Base-by-base conservation (phyloP, 2,329 filamentous ascomycete species). In the Sphaerulina musiva region DNA sequence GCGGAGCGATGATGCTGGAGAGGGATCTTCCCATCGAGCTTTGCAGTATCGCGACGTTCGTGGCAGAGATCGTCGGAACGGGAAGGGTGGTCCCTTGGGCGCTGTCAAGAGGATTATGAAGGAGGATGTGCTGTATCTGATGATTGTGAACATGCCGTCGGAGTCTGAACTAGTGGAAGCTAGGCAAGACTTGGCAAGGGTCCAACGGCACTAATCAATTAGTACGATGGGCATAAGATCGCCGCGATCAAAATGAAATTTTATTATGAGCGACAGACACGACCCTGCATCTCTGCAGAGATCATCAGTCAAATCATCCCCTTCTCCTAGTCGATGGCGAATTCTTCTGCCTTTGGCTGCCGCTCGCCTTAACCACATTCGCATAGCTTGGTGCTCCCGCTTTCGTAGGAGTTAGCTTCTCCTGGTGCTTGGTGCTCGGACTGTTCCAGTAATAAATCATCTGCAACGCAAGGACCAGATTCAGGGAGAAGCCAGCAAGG, bases 401-500 rank as follows among this genome's bases (percentile, higher is more conserved):
- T 38, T 72, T 64, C 2, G 68, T 69, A 54, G 70, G 68, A 55
- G 71, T 67, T 10, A 70, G 60, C 64, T 73, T 75, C 59, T 70
- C 54, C 68, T 68, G 43, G 72, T 69, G 59, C 68, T 29, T 29
- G 26, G 26, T 71, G 29, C 69, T 63, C 2, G 77, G 70, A 48
- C 71, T 75, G 67, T 96, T 95, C 93, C 93, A 98, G 78, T 97
- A 97, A 74, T 91, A 95, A 29, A 95, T 69, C 86, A 98, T 93
- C 76, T 98, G 93, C 39, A 80, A 74, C 11, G 91, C 91, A 54
- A 98, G 78, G 53, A 98, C 80, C 54, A 84, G 78, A 73, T 98
- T 98, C 64, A 98, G 81, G n/a, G 78, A 74, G 70, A 96, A 96
- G 29, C 90, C 93, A 6, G 90, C 89, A 52, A 97, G 75, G 78